These are phyloP conservation scores for Neurospora africana DNA, from an alignment of 495 filamentous ascomycete genomes.

Conservation along the genomic window DNA sequence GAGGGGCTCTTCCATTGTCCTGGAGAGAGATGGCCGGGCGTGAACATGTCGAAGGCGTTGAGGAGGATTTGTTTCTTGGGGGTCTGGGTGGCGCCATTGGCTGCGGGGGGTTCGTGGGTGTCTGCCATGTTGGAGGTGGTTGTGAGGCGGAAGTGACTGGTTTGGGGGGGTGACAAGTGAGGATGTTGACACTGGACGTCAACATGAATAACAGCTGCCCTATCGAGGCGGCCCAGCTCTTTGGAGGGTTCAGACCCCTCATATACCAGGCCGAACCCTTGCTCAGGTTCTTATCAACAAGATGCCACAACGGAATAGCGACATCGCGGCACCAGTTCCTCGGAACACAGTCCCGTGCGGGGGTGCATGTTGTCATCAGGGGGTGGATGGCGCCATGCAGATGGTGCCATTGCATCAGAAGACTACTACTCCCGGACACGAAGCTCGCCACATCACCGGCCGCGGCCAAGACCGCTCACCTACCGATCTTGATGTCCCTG, in stretches of 20 bases:
- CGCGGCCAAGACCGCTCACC: not conserved
- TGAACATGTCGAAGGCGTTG: conserved; percentile 39
- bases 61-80: conserved; percentile 31
- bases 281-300: not conserved
- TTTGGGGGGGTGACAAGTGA: not conserved
- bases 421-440: not conserved
- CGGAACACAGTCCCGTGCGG: not conserved
- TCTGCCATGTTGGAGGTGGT: not conserved
- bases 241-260: not conserved
- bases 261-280: not conserved
- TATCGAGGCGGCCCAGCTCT: not conserved
- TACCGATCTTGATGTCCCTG: not conserved
- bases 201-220: not conserved
- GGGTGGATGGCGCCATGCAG: conserved; percentile 5
- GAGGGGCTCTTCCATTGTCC: conserved; percentile 44
- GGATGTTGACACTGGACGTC: not conserved
- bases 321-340: not conserved
- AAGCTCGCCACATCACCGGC: not conserved
- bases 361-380: conserved; percentile 4
- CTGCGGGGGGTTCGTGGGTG: not conserved
- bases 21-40: conserved; percentile 32
- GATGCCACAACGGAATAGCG: not conserved
- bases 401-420: not conserved
- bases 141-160: not conserved
- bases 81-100: not conserved